phyloP scores from a whole-genome alignment of 1,284 basidiomycete species.

The Cystobasidium slooffiae region DNA sequence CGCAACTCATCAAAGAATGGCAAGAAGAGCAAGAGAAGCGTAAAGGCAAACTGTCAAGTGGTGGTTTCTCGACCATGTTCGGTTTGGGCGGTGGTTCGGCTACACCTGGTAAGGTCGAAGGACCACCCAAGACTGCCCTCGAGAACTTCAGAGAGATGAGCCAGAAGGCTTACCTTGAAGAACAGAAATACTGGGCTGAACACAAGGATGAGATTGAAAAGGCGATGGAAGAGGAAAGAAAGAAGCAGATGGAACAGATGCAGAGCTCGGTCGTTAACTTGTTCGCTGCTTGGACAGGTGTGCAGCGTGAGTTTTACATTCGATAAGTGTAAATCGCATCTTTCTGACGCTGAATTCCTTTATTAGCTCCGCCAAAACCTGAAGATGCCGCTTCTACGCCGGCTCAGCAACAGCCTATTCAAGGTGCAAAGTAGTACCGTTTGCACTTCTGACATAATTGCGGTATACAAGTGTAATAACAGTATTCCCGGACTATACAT shows the following conservation, averaged over 20 bases:
- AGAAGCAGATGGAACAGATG: slow-evolving; percentile 67
- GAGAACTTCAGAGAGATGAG: slow-evolving; percentile 88
- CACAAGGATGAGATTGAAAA: slow-evolving; percentile 81
- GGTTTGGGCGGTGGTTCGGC: slow-evolving; percentile 15
- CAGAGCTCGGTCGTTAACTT: slow-evolving; percentile 40
- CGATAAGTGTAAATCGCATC: no score
- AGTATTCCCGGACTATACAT: no score
- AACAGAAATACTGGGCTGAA: slow-evolving; percentile 81
- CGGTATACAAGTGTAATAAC: no score
- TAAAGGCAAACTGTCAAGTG: slow-evolving; percentile 40
- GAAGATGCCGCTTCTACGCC: slow-evolving; percentile 12
- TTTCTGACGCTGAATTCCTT: not conserved
- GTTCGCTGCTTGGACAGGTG: slow-evolving; percentile 10
- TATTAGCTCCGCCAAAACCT: slow-evolving; percentile 29
- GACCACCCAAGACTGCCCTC: slow-evolving; percentile 69
- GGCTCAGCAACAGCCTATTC: slow-evolving; percentile 1
- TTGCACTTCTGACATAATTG: not conserved
- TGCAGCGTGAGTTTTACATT: slow-evolving; percentile 43
- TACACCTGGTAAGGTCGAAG: slow-evolving; percentile 60
- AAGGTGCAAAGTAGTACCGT: not conserved
- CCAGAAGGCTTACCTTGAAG: slow-evolving; percentile 79
- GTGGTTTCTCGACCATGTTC: slow-evolving; percentile 44
- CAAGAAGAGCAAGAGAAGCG: slow-evolving; percentile 63
- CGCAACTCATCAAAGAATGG: slow-evolving; percentile 80
- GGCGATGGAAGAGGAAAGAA: slow-evolving; percentile 77